These are phyloP conservation scores for Erysimum cheiranthoides DNA, from an alignment of 345 rosid genomes.

Conservation along the genomic window DNA sequence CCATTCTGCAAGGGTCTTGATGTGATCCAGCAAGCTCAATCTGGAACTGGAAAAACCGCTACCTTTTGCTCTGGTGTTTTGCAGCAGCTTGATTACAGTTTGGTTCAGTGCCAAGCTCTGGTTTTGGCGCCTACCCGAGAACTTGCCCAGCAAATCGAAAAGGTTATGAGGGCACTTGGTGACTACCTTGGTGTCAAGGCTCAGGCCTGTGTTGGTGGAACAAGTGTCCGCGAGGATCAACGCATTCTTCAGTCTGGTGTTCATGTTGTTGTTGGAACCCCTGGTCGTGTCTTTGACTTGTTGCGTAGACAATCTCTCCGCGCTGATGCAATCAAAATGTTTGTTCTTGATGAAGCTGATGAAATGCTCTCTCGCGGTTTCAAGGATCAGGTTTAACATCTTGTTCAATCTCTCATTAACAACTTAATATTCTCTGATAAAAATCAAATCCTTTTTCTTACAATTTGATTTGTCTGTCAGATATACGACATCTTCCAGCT, in stretches of 20 bases:
- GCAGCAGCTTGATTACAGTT: conserved; percentile 77
- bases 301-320: conserved; percentile 84
- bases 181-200: conserved; percentile 92
- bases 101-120: conserved; percentile 81
- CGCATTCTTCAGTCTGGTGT: conserved; percentile 91
- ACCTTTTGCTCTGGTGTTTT: conserved; percentile 94
- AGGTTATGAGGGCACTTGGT: conserved; percentile 96
- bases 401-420: not conserved
- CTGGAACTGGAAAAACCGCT: conserved; percentile 95
- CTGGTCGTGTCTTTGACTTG: conserved; percentile 98
- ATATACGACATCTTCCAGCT: conserved; percentile 87
- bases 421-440: not conserved
- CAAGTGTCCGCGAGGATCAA: conserved; percentile 94
- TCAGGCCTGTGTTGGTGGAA: conserved; percentile 97
- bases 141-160: conserved; percentile 92
- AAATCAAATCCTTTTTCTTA: conserved; percentile 7
- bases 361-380: conserved; percentile 98
- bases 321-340: conserved; percentile 80
- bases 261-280: conserved; percentile 96
- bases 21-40: conserved; percentile 95
- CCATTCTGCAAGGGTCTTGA: conserved; percentile 95
- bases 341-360: conserved; percentile 95
- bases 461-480: conserved; percentile 43
- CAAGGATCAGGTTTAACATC: conserved; percentile 73
- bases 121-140: conserved; percentile 94